phyloP scores from a whole-genome alignment of 352 stramenopile genomes.

The Pythium diclinum region DNA sequence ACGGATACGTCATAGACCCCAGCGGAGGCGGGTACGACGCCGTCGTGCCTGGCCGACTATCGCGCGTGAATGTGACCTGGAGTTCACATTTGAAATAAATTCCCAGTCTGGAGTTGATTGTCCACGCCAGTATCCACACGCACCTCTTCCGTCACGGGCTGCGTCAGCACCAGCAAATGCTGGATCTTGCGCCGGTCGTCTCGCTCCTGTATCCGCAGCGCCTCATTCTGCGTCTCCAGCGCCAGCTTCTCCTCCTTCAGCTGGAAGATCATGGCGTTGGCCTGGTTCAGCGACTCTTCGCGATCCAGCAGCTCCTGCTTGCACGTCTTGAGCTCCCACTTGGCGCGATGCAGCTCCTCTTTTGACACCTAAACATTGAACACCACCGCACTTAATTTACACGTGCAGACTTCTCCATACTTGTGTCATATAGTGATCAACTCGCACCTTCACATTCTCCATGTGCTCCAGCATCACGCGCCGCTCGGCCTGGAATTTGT shows the following conservation, averaged over 20 bases:
- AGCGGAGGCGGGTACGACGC: constrained; percentile 44
- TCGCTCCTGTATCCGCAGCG: constrained; percentile 67
- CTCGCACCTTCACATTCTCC: constrained; percentile 48
- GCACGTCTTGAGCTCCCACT: constrained; percentile 67
- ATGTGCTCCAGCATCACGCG: constrained; percentile 50
- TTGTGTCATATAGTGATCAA: background rate
- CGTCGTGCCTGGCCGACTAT: constrained; percentile 58
- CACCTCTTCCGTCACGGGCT: constrained; percentile 78
- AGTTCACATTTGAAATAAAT: too few species aligned
- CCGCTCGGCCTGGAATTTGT: constrained; percentile 63
- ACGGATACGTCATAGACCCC: constrained; percentile 44
- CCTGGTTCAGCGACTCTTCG: constrained; percentile 47
- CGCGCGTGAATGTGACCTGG: constrained; percentile 70
- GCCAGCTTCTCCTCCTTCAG: constrained; percentile 62
- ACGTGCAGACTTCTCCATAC: background rate
- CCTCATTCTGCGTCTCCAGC: constrained; percentile 59
- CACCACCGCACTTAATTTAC: background rate
- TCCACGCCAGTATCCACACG: too few species aligned
- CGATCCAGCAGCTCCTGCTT: constrained; percentile 69
- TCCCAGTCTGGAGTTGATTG: too few species aligned
- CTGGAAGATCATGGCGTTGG: constrained; percentile 61
- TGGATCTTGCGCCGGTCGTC: constrained; percentile 80
- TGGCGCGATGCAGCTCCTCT: constrained; percentile 65
- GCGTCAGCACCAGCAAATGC: constrained; percentile 74
- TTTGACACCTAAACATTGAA: constrained; percentile 52